These are phyloP conservation scores for Fremontodendron californicum DNA, from an alignment of 345 rosid genomes.

Conservation along the genomic window DNA sequence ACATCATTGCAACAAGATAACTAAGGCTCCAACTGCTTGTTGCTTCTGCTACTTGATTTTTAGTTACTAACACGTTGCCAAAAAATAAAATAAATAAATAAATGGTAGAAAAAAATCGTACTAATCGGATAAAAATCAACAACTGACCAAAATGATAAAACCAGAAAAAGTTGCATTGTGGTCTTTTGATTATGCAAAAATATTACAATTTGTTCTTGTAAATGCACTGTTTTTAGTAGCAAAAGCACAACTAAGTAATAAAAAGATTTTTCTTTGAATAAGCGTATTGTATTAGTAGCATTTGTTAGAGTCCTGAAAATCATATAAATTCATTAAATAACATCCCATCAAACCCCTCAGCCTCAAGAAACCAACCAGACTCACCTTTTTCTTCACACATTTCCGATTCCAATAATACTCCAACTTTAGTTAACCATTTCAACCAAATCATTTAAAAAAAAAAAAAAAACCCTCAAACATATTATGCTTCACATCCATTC, in stretches of 20 bases:
- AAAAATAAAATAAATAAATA: not conserved
- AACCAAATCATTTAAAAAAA: not conserved
- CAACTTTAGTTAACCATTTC: not conserved
- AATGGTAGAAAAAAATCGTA: not conserved
- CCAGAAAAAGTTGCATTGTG: not conserved
- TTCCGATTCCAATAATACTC: not conserved
- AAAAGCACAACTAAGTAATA: not conserved
- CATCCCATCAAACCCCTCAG: not conserved
- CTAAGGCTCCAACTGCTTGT: not conserved
- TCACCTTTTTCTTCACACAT: not conserved
- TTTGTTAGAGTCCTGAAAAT: not conserved
- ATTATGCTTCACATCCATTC: not conserved
- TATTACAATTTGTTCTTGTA: not conserved
- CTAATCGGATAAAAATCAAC: not conserved
- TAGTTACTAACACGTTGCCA: not conserved
- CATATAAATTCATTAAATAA: not conserved
- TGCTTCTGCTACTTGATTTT: no score
- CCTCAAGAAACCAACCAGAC: not conserved
- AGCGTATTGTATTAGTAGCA: not conserved
- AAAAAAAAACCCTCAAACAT: not conserved
- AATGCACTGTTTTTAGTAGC: not conserved
- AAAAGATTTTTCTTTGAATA: not conserved
- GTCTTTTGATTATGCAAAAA: not conserved
- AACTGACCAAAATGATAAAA: not conserved
- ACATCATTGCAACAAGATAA: not conserved